These are phyloP conservation scores for Auricularia heimuer DNA, from an alignment of 768 basidiomycete genomes.

Conservation along the genomic window DNA sequence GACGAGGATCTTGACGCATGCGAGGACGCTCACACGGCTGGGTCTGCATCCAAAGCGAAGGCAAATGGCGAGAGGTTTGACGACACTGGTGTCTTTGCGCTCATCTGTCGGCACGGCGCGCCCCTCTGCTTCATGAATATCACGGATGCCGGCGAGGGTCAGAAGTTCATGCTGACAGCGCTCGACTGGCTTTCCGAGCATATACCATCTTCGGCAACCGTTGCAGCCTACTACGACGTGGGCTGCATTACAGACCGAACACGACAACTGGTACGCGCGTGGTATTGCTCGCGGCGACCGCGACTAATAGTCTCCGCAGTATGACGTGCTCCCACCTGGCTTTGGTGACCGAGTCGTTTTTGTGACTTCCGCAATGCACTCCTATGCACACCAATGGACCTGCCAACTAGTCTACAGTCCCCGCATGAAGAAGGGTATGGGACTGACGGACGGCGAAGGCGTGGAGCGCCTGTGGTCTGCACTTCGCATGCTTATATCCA, in stretches of 20 bases:
- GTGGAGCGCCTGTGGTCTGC: conserved; percentile 31
- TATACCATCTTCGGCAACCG: neutral
- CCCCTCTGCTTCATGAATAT: conserved; percentile 7
- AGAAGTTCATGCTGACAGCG: neutral
- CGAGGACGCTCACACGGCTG: neutral
- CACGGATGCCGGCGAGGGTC: neutral
- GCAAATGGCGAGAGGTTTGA: conserved; percentile 16
- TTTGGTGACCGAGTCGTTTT: conserved; percentile 12
- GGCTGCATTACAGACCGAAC: neutral
- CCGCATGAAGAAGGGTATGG: conserved; percentile 20
- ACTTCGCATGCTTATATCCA: conserved; percentile 24
- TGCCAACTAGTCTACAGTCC: conserved; percentile 11
- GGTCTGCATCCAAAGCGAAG: neutral
- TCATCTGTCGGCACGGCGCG: conserved; percentile 30
- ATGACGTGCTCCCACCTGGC: conserved; percentile 20
- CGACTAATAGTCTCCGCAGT: conserved; percentile 18
- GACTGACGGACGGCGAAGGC: conserved; percentile 21
- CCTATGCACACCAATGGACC: conserved; percentile 9
- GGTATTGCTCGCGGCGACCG: neutral
- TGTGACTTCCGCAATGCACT: neutral
- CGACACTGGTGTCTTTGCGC: conserved; percentile 27
- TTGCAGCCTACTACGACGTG: neutral
- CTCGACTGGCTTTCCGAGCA: neutral
- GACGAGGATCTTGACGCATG: conserved; percentile 17
- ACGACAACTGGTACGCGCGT: neutral